Evolutionary conservation across 768 basidiomycete genomes (phyloP).

Genomic region (Sistotremastrum suecicum): DNA sequence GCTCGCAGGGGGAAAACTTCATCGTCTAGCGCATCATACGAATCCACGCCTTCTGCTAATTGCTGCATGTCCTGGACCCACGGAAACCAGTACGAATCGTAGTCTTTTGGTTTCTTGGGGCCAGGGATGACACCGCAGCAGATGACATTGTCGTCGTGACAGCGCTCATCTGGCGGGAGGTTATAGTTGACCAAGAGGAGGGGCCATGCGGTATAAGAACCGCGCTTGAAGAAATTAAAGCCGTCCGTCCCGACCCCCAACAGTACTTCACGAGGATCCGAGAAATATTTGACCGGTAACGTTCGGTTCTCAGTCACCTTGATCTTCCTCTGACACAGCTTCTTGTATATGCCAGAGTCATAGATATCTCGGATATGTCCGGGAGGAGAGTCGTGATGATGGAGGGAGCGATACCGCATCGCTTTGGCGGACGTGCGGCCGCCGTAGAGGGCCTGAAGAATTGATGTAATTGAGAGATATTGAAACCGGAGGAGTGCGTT

Average conservation of each 20-base stretch:
- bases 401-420: slow-evolving; percentile 16
- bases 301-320: slow-evolving; percentile 14
- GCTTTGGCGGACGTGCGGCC: slow-evolving; percentile 10
- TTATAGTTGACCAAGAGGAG: slow-evolving; percentile 30
- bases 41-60: slow-evolving; percentile 10
- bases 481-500: slow-evolving; percentile 16
- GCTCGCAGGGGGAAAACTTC: slow-evolving; percentile 11
- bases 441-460: slow-evolving; percentile 15
- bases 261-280: slow-evolving; percentile 25
- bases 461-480: slow-evolving; percentile 27
- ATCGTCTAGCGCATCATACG: slow-evolving; percentile 5
- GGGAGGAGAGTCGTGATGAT: slow-evolving; percentile 9
- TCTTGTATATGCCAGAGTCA: slow-evolving; percentile 19
- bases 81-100: slow-evolving; percentile 9
- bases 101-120: slow-evolving; percentile 17
- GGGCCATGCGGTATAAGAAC: slow-evolving; percentile 23
- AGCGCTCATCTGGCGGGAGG: slow-evolving; percentile 23
- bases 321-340: slow-evolving; percentile 13
- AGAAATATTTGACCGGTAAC: slow-evolving; percentile 20
- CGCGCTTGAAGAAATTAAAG: slow-evolving; percentile 23
- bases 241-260: slow-evolving; percentile 30
- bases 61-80: slow-evolving; percentile 14
- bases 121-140: slow-evolving; percentile 19
- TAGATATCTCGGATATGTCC: slow-evolving; percentile 21
- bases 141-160: slow-evolving; percentile 7